Conservation (phyloP, 2,329 filamentous ascomycete genomes). For the Botrytis paeoniae region DNA sequence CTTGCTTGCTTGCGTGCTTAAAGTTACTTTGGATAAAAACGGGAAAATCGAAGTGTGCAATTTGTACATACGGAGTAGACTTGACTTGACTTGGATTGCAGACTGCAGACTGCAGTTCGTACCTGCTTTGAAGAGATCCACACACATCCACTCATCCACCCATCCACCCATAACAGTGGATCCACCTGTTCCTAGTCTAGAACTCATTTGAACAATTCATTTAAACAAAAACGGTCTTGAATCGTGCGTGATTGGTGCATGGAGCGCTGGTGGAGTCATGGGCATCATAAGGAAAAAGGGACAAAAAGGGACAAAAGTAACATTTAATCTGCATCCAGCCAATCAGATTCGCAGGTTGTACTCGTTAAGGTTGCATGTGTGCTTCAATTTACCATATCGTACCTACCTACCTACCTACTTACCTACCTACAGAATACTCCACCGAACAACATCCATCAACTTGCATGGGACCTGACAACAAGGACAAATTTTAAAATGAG, state of each 20-base stretch:
- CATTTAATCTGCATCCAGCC: neutral
- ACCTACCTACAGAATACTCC: neutral
- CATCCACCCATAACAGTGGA: neutral
- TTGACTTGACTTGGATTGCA: neutral
- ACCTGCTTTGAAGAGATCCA: conserved; percentile 8
- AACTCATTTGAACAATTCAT: neutral
- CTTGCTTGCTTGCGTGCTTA: neutral
- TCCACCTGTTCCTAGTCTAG: neutral
- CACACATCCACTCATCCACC: neutral
- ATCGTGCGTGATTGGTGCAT: neutral
- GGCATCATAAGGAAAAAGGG: neutral
- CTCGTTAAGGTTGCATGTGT: conserved; percentile 4
- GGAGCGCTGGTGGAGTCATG: neutral
- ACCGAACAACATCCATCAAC: neutral
- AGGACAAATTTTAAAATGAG: conserved; percentile 16
- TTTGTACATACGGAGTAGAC: neutral
- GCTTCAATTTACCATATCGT: neutral
- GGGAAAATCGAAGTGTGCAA: neutral
- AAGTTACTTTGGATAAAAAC: neutral
- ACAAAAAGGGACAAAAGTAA: neutral
- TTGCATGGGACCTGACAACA: neutral
- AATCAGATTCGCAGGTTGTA: neutral
- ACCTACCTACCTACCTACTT: too few relatives aligned
- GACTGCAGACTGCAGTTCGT: neutral
- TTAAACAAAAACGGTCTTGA: neutral